These are phyloP conservation scores for Leucocoprinus birnbaumii DNA, from an alignment of 768 basidiomycete species.

Conservation along the genomic window DNA sequence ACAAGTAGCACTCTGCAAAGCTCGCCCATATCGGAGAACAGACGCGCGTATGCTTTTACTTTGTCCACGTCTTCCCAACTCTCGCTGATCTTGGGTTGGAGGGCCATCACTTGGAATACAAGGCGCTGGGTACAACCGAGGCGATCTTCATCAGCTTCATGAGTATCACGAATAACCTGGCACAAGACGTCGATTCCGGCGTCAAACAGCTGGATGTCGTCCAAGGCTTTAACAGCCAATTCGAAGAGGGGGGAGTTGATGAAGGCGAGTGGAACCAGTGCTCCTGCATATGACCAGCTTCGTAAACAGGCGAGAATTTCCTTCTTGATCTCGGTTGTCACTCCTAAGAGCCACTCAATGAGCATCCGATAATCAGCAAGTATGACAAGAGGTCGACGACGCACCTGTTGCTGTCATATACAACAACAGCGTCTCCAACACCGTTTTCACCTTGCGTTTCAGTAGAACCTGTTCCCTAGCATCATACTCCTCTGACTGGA, in stretches of 20 bases:
- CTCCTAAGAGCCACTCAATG: conserved; percentile 49
- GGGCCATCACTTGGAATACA: conserved; percentile 78
- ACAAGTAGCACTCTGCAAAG: conserved; percentile 88
- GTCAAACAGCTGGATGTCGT: conserved; percentile 88
- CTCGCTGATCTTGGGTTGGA: conserved; percentile 60
- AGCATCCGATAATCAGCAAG: background rate
- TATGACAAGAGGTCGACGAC: conserved; percentile 21
- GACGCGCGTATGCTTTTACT: conserved; percentile 84
- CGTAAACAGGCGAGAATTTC: conserved; percentile 85
- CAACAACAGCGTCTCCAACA: conserved; percentile 78
- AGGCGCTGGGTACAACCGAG: conserved; percentile 86
- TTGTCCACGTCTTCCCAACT: conserved; percentile 79
- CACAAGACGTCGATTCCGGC: conserved; percentile 88
- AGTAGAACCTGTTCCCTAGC: conserved; percentile 61
- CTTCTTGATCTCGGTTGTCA: conserved; percentile 72
- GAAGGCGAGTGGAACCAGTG: conserved; percentile 63
- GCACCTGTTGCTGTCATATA: conserved; percentile 87
- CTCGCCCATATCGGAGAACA: conserved; percentile 97
- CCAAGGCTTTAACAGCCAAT: conserved; percentile 81
- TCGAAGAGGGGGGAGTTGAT: conserved; percentile 77
- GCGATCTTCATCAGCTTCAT: conserved; percentile 94
- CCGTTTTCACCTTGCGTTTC: conserved; percentile 63
- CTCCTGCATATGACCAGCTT: conserved; percentile 87
- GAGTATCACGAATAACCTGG: conserved; percentile 96
- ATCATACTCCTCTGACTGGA: conserved; percentile 73